These are phyloP conservation scores for Trypanosoma congolense DNA, from an alignment of 208 protist species.

Conservation along the genomic window DNA sequence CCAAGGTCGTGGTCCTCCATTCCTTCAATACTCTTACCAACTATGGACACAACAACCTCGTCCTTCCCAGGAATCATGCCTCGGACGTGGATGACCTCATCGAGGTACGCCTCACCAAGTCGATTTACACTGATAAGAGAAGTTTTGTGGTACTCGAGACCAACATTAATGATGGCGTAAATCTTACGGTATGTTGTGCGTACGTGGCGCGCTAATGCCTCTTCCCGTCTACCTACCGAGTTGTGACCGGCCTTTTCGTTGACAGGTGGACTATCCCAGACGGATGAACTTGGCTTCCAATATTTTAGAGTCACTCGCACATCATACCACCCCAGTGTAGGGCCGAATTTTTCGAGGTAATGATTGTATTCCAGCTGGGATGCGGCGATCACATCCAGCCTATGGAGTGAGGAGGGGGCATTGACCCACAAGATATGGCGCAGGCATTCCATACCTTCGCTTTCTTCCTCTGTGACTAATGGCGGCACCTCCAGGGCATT, in stretches of 20 bases:
- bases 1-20: slow-evolving; percentile 7
- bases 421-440: slow-evolving; percentile 19
- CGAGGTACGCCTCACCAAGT: slow-evolving; percentile 8
- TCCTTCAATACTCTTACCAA: slow-evolving; percentile 12
- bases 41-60: slow-evolving; percentile 15
- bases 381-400: slow-evolving; percentile 22
- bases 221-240: not conserved
- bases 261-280: slow-evolving; percentile 15
- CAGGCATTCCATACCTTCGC: slow-evolving; percentile 1
- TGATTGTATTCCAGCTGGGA: slow-evolving; percentile 2
- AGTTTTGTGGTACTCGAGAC: slow-evolving; percentile 19
- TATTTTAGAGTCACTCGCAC: slow-evolving; percentile 18
- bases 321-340: slow-evolving; percentile 1
- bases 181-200: slow-evolving; percentile 1
- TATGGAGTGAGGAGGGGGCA: slow-evolving; percentile 17
- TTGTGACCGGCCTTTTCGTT: not conserved
- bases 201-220: not conserved
- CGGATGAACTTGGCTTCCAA: slow-evolving; percentile 8
- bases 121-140: not conserved
- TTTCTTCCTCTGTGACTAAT: not conserved
- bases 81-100: slow-evolving; percentile 8
- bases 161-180: slow-evolving; percentile 19
- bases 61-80: slow-evolving; percentile 17
- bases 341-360: slow-evolving; percentile 13
- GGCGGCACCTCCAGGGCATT: not conserved